Evolutionary conservation across 2,329 filamentous ascomycete genomes (phyloP), one percentile per base, ranked within the genome.

Genomic region (Dactylonectria macrodidyma): DNA sequence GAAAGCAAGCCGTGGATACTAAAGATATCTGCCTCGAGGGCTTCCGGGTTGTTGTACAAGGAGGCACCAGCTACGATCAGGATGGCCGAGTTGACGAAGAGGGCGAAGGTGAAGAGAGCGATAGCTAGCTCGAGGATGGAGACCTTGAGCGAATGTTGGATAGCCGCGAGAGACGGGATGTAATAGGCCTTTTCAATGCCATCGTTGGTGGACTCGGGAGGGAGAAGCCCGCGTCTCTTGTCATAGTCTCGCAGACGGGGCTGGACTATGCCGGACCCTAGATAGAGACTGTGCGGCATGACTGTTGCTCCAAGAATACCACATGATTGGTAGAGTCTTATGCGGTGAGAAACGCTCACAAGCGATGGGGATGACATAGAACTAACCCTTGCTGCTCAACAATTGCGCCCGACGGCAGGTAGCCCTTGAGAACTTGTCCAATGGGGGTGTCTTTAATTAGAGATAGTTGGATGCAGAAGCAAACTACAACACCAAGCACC

Each of bases 51-150:
- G 3, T 87, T 80, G 77, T 92, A 95, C 0, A 97, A 87, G 0
- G 92, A 91, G 0, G 93, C 90, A 26, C 94, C 95, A 0, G 95
- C 91, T 12, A 95, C 91, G 73, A 96, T 94, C 14, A 96, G 86
- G 74, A 96, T 95, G 44, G 93, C 88, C 61, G 90, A 93, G 83
- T 96, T 96, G 76, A 95, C 92, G 76, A 96, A 96, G 3, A 96
- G 86, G 0, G 93, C 93, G 78, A 95, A 95, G 0, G 92, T 94
- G 78, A 95, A 94, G 41, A 96, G 90, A 0, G 91, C 92, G 14
- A 94, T 77, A 7, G 88, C 84, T 9, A 95, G 83, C 77, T 96
- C 93, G 22, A 87, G 82, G 64, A 93, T 90, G 3, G 92, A 93
- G 78, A 93, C 93, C 67, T 90, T 92, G 75, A 95, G 87, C 68